Evolutionary conservation across 2,329 filamentous ascomycete genomes (phyloP), one percentile per base, ranked within the genome.

Genomic region (Corynespora cassiicola): DNA sequence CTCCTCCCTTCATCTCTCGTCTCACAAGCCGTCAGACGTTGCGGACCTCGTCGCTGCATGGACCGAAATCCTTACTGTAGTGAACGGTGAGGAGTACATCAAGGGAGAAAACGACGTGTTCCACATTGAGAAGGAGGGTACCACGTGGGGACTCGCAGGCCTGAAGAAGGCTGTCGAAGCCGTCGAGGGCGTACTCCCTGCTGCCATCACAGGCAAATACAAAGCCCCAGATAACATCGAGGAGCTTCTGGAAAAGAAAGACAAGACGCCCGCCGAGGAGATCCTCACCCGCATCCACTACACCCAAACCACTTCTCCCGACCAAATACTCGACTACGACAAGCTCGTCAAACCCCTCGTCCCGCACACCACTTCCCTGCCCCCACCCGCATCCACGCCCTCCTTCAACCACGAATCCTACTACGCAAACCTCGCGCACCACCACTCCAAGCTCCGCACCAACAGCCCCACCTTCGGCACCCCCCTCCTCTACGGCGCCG

Each of bases 31-130:
- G 31, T 70, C 74, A 54, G 81, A 86, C 25, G 81, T 90, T n/a
- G 74, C 80, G 27, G 79, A 87, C 52, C 72, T 94, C 18, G 69
- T 95, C 16, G 73, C 78, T 36, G 78, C 79, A 2, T 84, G 84
- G 76, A 75, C 81, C 44, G 84, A 88, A 25, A 80, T 87, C 44
- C 81, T 90, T 49, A 66, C 72, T 60, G 79, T 80, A 38, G 81
- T 87, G 33, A 79, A 84, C 24, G 81, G 79, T 2, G 77, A 86
- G 41, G 83, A 90, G 51, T 84, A 85, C 57, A 85, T 97, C 61
- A 85, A 83, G 54, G 90, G 83, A 39, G 88, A 91, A 48, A 85
- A 87, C 45, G 92, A 97, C 57, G 86, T 81, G 0, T 97, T 97
- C 62, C 82, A 84, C 37, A 73, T 96, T 21, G 81, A 91, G 54